Evolutionary conservation across 169 alveolate genomes (phyloP), one percentile per base, ranked within the genome.

Genomic region (Haemoproteus tartakovskyi): DNA sequence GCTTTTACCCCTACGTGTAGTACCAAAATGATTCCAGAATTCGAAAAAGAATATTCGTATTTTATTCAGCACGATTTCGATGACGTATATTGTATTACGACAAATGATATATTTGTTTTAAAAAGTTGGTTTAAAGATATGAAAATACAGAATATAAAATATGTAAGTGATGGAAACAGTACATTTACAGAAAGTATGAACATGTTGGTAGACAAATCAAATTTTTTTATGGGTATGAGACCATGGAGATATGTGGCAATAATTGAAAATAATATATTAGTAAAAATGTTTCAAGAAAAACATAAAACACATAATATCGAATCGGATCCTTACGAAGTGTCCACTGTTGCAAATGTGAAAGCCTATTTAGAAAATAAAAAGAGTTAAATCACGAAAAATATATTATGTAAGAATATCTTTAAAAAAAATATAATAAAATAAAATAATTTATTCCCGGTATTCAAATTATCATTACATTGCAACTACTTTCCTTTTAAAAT

Each of bases 1-100:
- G 89, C 91, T 3, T 87, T 87, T 81, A 87, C 91, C 26, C 91
- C 91, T 9, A 78, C 87, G n/a, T 87, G 91, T 52, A 54, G 86
- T 12, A 50, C 86, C 18, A 47, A 70, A 59, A 87, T 81, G 70
- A 56, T 87, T 26, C 91, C 91, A 24, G 63, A 52, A 40, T 87
- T 70, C 50, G 91, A 87, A 33, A 40, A 21, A n/a, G 78, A 48
- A 74, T 87, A 87, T 61, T 87, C 74, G 4, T 52, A 26, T 59
- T 60, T 63, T 43, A 45, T 87, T 46, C 37, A 37, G 41, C 80
- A 56, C 11, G 85, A 85, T 19, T 45, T 87, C 36, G 91, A 87
- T 47, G 91, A 78, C 33, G 64, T 87, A 4, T 87, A 87, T 67
- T 87, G 91, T 81, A 56, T 87, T 14, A 62, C 89, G 11, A 87